A percentile compares a stretch with the other conserved stretches of the same genome.
Conservation (phyloP, 2,329 filamentous ascomycete species). For the Cercospora zeae-maydis region DNA sequence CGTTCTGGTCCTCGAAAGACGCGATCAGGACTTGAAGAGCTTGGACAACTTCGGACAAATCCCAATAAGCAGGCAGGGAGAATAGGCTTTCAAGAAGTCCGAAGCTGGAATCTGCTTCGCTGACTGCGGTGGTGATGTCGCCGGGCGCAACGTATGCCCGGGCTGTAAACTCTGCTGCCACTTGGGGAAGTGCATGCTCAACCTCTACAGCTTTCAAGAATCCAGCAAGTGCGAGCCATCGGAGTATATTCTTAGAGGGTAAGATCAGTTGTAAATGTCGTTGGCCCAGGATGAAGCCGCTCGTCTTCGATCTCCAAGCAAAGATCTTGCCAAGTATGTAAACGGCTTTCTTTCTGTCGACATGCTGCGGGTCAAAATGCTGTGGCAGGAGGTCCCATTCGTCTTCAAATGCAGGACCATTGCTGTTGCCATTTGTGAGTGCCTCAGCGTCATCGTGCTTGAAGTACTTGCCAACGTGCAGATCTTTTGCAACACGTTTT, state of each 20-base stretch:
- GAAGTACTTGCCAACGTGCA: conserved; percentile 15
- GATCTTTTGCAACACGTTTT: conserved; percentile 29
- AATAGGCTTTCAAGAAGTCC: conserved; percentile 64
- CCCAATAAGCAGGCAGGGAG: conserved; percentile 59
- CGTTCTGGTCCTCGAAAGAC: conserved; percentile 55
- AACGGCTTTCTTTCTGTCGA: conserved; percentile 63
- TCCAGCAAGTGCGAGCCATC: conserved; percentile 58
- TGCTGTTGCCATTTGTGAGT: conserved; percentile 4
- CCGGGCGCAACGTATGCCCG: conserved; percentile 45
- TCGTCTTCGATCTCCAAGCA: conserved; percentile 22
- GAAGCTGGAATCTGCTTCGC: conserved; percentile 65
- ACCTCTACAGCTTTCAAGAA: conserved; percentile 45
- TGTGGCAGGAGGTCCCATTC: conserved; percentile 45
- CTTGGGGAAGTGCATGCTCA: conserved; percentile 38
- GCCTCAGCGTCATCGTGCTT: conserved; percentile 11
- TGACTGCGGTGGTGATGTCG: conserved; percentile 60
- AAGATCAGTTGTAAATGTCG: conserved; percentile 20
- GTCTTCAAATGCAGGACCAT: conserved; percentile 23
- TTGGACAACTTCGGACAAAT: conserved; percentile 62
- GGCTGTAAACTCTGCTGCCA: conserved; percentile 30
- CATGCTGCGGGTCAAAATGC: conserved; percentile 42
- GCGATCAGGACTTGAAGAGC: conserved; percentile 65
- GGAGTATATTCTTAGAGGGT: conserved; percentile 50
- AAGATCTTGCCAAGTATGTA: conserved; percentile 52
- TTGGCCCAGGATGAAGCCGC: conserved; percentile 10